Percentiles rank a stretch among this genome's conserved stretches.
Conservation (phyloP, 176 grass and related monocot species). For the Carex littledalei region DNA sequence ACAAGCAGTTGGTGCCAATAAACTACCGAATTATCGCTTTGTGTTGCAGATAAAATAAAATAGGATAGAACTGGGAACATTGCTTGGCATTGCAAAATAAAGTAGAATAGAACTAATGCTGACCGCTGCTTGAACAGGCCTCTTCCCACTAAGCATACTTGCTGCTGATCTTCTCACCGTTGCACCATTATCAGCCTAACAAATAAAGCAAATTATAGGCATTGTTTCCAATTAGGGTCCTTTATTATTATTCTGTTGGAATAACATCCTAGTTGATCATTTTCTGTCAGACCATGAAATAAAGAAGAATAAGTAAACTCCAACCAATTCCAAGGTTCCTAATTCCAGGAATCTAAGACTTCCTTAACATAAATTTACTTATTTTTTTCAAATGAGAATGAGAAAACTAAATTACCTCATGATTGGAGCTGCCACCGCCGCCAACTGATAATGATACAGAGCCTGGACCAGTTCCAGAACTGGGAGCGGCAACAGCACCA, state of each 20-base stretch:
- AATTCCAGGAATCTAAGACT: background rate
- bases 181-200: constrained; percentile 59
- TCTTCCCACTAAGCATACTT: constrained; percentile 99
- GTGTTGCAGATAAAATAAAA: background rate
- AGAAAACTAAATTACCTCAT: constrained; percentile 44
- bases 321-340: background rate
- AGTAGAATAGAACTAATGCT: constrained; percentile 26
- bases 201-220: background rate
- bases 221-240: background rate
- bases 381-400: background rate
- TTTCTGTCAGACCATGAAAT: background rate
- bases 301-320: background rate
- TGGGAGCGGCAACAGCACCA: constrained; percentile 32
- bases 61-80: background rate
- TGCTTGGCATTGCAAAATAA: constrained; percentile 9
- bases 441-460: constrained; percentile 43
- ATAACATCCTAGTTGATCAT: background rate
- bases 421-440: constrained; percentile 38
- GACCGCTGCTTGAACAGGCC: constrained; percentile 47
- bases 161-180: constrained; percentile 82
- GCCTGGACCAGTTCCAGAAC: constrained; percentile 61
- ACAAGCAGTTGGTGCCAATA: background rate
- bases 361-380: background rate
- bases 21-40: background rate
- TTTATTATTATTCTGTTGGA: constrained; percentile 1